These are phyloP conservation scores for Metschnikowia colocasiae DNA, from an alignment of 805 yeast genomes.

Conservation along the genomic window DNA sequence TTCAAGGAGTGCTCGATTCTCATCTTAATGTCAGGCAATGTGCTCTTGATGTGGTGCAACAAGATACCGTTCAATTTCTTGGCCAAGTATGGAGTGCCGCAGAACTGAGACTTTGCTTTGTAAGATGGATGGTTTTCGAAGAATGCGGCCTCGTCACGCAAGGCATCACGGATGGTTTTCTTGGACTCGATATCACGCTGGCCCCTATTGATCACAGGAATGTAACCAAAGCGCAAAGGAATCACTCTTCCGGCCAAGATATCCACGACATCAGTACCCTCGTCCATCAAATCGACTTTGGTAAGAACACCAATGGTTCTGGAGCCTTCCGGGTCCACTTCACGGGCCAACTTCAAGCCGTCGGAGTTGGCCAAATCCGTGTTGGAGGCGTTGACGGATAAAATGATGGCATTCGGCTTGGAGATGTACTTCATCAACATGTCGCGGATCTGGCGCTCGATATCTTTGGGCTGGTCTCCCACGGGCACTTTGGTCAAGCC, in stretches of 20 bases:
- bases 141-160: conserved; percentile 71
- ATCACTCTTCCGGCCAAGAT: conserved; percentile 93
- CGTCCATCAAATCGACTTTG: conserved; percentile 95
- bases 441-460: conserved; percentile 89
- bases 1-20: conserved; percentile 76
- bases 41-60: conserved; percentile 71
- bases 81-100: conserved; percentile 98
- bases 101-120: conserved; percentile 87
- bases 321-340: conserved; percentile 94
- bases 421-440: conserved; percentile 91
- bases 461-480: conserved; percentile 98
- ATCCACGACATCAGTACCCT: conserved; percentile 95
- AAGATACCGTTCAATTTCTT: conserved; percentile 84
- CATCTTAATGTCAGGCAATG: conserved; percentile 83
- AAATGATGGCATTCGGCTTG: conserved; percentile 90
- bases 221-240: conserved; percentile 92
- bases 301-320: conserved; percentile 97
- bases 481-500: conserved; percentile 98
- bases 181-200: conserved; percentile 90
- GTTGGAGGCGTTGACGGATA: conserved; percentile 83
- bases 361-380: conserved; percentile 97
- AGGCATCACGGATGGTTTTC: conserved; percentile 85
- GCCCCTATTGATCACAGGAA: conserved; percentile 90
- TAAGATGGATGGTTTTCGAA: conserved; percentile 90
- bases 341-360: conserved; percentile 92